Base-by-base conservation (phyloP, 768 basidiomycete genomes). In the Naematelia encephala region DNA sequence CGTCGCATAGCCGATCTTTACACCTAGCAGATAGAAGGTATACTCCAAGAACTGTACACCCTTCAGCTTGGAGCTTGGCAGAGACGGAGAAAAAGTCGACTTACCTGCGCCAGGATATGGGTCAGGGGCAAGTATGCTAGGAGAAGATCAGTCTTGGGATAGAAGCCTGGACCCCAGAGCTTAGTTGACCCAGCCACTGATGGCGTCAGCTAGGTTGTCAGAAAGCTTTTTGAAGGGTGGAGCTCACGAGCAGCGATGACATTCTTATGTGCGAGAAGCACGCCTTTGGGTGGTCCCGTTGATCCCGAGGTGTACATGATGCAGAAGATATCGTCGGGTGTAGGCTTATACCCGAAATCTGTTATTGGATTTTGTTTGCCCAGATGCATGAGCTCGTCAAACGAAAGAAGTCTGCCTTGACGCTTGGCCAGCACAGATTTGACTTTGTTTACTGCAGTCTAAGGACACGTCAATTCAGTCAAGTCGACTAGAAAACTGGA, bases 201-300 rank as follows among this genome's bases (percentile, higher is more conserved):
- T n/a, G n/a, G 3, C 22, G 42, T 44, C 19, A 44, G n/a, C 39
- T 12, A 22, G 19, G 29, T 10, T 29, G 26, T 23, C 21, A 13
- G 54, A 19, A 21, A 44, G 10, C 5, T n/a, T n/a, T n/a, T n/a
- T n/a, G n/a, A n/a, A 29, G 16, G 5, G 13, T 5, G 44, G 2
- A 2, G 67, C 76, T 56, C 56, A 79, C 78, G 66, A 14, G 88
- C 86, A 0, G 90, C 87, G 29, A 93, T 77, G 62, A 96, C 83
- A 78, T 97, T 96, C 47, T 82, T 78, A 71, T 97, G 91, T 1
- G 85, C 87, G 66, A 98, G 85, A 52, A 87, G 80, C 55, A 96
- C 94, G 59, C 94, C 94, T 78, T 97, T 98, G 27, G 94, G 94
- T 12, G 87, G 79, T 10, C 94, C 94, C 0, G 91, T 97, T 58